Conservation (phyloP, 495 filamentous ascomycete species). For the Bacidia rubella region DNA sequence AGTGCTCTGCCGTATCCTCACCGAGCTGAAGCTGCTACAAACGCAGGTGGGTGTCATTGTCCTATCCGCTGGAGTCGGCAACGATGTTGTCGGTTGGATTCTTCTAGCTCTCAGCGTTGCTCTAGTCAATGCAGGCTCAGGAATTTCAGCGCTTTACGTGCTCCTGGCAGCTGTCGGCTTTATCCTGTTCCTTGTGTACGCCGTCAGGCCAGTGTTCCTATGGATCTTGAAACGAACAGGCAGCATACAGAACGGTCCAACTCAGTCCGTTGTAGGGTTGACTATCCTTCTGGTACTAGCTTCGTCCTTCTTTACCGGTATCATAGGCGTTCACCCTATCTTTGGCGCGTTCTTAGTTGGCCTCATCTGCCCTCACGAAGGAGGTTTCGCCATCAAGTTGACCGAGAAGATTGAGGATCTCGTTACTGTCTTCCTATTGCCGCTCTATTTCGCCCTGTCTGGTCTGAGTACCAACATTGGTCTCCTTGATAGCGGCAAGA, state of each 20-base stretch:
- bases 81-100: constrained; percentile 93
- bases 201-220: constrained; percentile 64
- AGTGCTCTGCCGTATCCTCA: constrained; percentile 86
- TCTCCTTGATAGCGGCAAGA: constrained; percentile 64
- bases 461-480: constrained; percentile 84
- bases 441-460: constrained; percentile 90
- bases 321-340: constrained; percentile 85
- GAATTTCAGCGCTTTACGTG: constrained; percentile 78
- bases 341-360: constrained; percentile 84
- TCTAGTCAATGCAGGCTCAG: constrained; percentile 75
- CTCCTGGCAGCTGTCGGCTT: constrained; percentile 65
- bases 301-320: constrained; percentile 90
- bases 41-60: constrained; percentile 83
- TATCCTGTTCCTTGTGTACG: constrained; percentile 61
- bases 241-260: constrained; percentile 79
- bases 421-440: constrained; percentile 75
- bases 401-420: constrained; percentile 96
- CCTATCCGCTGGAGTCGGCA: constrained; percentile 86
- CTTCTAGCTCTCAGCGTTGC: constrained; percentile 88
- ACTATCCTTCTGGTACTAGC: constrained; percentile 67
- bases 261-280: constrained; percentile 70
- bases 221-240: constrained; percentile 60
- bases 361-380: constrained; percentile 85
- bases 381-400: constrained; percentile 85
- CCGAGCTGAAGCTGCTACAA: constrained; percentile 75